phyloP scores from a whole-genome alignment of 768 basidiomycete genomes.

The Leccinum boreale region DNA sequence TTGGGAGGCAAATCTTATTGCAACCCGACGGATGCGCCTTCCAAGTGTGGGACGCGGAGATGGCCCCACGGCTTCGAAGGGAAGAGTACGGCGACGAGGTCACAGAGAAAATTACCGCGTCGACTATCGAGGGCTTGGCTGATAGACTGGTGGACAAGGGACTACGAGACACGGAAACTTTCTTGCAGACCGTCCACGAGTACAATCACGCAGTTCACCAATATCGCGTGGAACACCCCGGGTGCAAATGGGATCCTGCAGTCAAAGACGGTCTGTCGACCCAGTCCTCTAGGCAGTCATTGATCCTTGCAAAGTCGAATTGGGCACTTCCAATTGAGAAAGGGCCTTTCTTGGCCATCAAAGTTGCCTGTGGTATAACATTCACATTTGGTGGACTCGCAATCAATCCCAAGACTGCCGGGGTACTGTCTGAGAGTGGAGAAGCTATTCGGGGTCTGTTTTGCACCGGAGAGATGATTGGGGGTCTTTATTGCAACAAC shows the following conservation, averaged over 20 bases:
- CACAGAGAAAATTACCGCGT: conserved; percentile 51
- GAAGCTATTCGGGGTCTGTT: conserved; percentile 51
- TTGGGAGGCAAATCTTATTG: conserved; percentile 54
- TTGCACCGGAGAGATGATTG: conserved; percentile 69
- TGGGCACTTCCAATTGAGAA: conserved; percentile 60
- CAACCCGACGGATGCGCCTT: conserved; percentile 62
- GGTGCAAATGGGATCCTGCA: conserved; percentile 54
- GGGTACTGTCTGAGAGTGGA: conserved; percentile 43
- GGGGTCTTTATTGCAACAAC: conserved; percentile 59
- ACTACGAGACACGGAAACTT: conserved; percentile 37
- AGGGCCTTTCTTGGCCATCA: conserved; percentile 60
- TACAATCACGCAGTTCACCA: conserved; percentile 51
- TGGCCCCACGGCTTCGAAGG: conserved; percentile 42
- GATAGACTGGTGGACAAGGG: conserved; percentile 44
- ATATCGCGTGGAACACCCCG: conserved; percentile 35
- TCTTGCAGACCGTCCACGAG: conserved; percentile 44
- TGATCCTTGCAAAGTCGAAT: conserved; percentile 57
- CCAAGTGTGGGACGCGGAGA: conserved; percentile 60
- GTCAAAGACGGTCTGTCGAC: conserved; percentile 62
- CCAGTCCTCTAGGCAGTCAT: conserved; percentile 33
- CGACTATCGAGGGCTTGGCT: conserved; percentile 48
- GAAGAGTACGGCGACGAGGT: conserved; percentile 68
- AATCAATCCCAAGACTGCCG: conserved; percentile 53
- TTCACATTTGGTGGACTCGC: conserved; percentile 72
- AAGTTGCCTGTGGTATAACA: conserved; percentile 66